phyloP scores from a whole-genome alignment of 257 asterid genomes.

The Paulownia fortunei region DNA sequence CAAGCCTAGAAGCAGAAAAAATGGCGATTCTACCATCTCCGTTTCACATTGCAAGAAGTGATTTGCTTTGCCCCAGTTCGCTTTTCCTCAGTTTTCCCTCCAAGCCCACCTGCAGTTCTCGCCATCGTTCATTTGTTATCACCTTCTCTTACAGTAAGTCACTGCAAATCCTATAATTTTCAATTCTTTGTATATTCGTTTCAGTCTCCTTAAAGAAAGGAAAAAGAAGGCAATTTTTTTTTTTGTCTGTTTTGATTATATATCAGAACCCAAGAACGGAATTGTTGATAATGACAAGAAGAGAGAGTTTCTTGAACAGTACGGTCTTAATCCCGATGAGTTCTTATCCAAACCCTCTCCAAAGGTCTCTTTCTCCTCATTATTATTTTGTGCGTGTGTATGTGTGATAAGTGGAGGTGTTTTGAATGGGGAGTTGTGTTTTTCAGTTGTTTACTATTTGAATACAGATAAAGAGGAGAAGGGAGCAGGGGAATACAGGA shows the following conservation, averaged over 20 bases:
- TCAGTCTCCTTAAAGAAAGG: background rate
- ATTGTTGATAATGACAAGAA: conserved; percentile 47
- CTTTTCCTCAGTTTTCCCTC: conserved; percentile 30
- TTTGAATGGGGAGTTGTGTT: background rate
- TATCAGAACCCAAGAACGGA: conserved; percentile 64
- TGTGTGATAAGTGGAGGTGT: background rate
- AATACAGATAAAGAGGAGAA: conserved; percentile 64
- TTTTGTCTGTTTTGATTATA: background rate
- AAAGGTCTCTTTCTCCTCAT: conserved; percentile 52
- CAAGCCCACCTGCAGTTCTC: conserved; percentile 34
- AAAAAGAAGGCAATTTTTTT: background rate
- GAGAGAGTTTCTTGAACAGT: conserved; percentile 72
- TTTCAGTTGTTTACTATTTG: background rate
- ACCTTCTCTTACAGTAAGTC: conserved; percentile 63
- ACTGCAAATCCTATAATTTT: conserved; percentile 18
- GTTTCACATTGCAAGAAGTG: conserved; percentile 31
- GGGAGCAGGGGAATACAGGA: conserved; percentile 47
- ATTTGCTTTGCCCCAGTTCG: conserved; percentile 34
- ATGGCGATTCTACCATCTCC: conserved; percentile 62
- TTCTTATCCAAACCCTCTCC: conserved; percentile 64
- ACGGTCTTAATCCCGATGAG: conserved; percentile 81
- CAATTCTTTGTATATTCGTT: background rate
- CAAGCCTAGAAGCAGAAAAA: background rate
- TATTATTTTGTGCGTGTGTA: background rate
- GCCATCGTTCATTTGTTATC: conserved; percentile 48